These are phyloP conservation scores for Metschnikowia bowlesiae DNA, from an alignment of 805 yeast genomes.

Conservation along the genomic window DNA sequence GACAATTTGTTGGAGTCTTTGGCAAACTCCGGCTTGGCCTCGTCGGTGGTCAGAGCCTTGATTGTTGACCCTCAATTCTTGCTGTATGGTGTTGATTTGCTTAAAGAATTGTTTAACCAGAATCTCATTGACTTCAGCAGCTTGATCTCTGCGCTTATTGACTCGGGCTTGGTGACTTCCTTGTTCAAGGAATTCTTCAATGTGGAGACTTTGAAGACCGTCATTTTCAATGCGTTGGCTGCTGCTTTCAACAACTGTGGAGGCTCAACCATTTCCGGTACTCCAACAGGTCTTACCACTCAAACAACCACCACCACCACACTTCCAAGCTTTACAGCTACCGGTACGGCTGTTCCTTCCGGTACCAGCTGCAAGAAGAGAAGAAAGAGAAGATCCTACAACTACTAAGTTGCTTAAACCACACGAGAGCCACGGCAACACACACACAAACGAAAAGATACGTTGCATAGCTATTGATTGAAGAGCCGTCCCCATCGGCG, in stretches of 20 bases:
- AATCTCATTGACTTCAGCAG: constrained; percentile 26
- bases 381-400: constrained; percentile 27
- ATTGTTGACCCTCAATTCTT: constrained; percentile 35
- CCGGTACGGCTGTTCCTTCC: constrained; percentile 19
- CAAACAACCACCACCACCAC: constrained; percentile 23
- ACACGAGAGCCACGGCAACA: neutral
- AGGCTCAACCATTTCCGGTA: constrained; percentile 22
- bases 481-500: neutral
- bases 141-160: constrained; percentile 26
- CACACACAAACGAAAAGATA: neutral
- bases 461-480: neutral
- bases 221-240: constrained; percentile 39
- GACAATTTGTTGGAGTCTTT: constrained; percentile 40
- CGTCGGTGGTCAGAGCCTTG: constrained; percentile 33
- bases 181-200: constrained; percentile 37
- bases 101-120: constrained; percentile 26
- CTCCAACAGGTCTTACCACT: constrained; percentile 19
- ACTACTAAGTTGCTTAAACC: constrained; percentile 8
- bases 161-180: constrained; percentile 37
- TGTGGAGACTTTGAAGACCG: constrained; percentile 34
- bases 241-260: constrained; percentile 39
- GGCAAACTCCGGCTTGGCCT: constrained; percentile 40
- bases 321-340: constrained; percentile 19
- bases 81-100: constrained; percentile 35
- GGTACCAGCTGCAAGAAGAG: constrained; percentile 19